Conservation (phyloP, 306 rosid species). For the Begonia loranthoides region DNA sequence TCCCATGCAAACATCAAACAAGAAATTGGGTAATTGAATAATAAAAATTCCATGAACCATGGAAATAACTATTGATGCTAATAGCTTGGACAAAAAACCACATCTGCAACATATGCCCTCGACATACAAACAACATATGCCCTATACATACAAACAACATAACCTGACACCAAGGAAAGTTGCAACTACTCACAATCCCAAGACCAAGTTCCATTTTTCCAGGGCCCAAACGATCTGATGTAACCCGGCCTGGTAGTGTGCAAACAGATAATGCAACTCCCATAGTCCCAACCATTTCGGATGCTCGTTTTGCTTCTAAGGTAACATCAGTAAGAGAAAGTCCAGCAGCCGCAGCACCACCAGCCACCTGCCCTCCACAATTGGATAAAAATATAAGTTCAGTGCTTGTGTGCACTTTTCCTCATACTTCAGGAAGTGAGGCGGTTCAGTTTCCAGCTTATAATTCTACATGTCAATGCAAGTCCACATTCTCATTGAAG, state of each 20-base stretch:
- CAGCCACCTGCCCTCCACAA: conserved; percentile 58
- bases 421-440: neutral
- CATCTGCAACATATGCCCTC: too few species aligned
- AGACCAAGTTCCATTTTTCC: conserved; percentile 92
- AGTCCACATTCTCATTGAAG: neutral
- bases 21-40: too few species aligned
- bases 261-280: conserved; percentile 82
- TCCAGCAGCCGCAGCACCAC: conserved; percentile 95
- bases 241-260: conserved; percentile 79
- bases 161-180: neutral
- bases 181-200: conserved; percentile 66
- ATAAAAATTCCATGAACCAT: too few species aligned
- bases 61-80: too few species aligned
- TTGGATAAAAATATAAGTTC: conserved; percentile 4
- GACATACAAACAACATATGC: too few species aligned
- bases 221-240: conserved; percentile 83
- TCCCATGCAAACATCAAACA: conserved; percentile 1
- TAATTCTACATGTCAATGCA: neutral
- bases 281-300: conserved; percentile 94
- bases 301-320: conserved; percentile 68
- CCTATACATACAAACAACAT: too few species aligned
- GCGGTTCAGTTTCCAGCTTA: conserved; percentile 1
- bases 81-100: too few species aligned
- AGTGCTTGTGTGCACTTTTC: neutral
- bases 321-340: conserved; percentile 65